Base-by-base conservation (phyloP, 257 asterid species). In the Nicotiana noctiflora region DNA sequence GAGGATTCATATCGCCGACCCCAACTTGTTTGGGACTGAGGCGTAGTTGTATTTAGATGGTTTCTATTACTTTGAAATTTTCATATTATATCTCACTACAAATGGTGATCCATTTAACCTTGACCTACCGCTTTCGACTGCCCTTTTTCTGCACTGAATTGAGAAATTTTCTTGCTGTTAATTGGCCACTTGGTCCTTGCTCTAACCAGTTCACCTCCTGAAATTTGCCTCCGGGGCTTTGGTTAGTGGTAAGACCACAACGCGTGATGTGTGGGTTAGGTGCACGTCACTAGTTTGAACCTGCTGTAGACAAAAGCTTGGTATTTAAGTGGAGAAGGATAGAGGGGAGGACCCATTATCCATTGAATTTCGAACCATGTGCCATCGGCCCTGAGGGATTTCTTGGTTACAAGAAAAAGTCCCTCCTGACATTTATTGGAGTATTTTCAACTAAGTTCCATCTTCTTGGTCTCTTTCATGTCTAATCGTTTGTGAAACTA, bases 151-250 rank as follows among this genome's bases (percentile, higher is more conserved):
- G 27, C 53, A 18, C 5, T 15, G 29, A 15, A 10, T 66, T 66
- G 52, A 21, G 23, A 67, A 8, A 18, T 67, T 18, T 67, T n/a
- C 52, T 32, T 18, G 37, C 53, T 67, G 76, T 67, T 67, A 67
- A 67, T 67, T 67, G 76, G 76, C 19, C 76, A 67, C 37, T 67
- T 67, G 76, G 76, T 34, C 76, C 53, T 67, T 67, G 76, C 6
- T 27, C 18, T 67, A 52, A 34, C 19, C 29, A 40, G 40, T 34
- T 66, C 19, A 18, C 76, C 29, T 67, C 76, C 18, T 34, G 4
- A 27, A 67, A 67, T 67, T 9, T 34, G 5, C 53, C 75, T 21
- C 53, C 4, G 12, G 31, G 65, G 31, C 15, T 60, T 19, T 60
- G 17, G 10, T 9, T 65, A 31, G 51, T 65, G 25, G 51, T 32